Evolutionary conservation across 2,329 filamentous ascomycete species (phyloP).

Genomic region (Lachnellula willkommii): DNA sequence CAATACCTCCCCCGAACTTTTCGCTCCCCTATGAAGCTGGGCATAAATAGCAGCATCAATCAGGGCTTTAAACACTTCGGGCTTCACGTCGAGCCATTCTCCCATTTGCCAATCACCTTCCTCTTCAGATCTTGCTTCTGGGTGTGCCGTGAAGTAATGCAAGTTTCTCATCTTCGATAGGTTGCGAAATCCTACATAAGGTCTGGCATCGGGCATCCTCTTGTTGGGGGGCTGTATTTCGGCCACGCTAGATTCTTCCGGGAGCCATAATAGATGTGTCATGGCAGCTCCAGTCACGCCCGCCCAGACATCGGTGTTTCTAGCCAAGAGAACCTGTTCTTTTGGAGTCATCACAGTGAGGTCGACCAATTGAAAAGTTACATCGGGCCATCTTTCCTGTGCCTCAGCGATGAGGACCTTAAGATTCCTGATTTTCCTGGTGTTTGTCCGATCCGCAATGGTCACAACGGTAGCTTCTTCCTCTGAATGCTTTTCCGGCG

Average conservation of each 20-base stretch:
- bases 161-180: background rate
- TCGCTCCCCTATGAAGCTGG: background rate
- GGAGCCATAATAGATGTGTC: slow-evolving; percentile 14
- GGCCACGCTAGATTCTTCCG: background rate
- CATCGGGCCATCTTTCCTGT: slow-evolving; percentile 6
- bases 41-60: background rate
- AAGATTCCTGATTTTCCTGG: slow-evolving; percentile 6
- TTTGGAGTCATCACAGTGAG: slow-evolving; percentile 10
- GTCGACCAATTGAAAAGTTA: slow-evolving; percentile 8
- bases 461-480: slow-evolving; percentile 7
- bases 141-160: background rate
- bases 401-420: slow-evolving; percentile 5
- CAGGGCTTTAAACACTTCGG: background rate
- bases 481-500: background rate
- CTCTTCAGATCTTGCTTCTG: background rate
- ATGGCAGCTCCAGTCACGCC: slow-evolving; percentile 25
- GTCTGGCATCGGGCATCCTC: background rate
- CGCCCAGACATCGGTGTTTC: slow-evolving; percentile 21
- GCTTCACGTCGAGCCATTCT: background rate
- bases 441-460: slow-evolving; percentile 9
- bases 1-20: background rate
- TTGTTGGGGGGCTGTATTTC: background rate
- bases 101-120: background rate
- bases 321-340: slow-evolving; percentile 22
- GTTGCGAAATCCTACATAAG: background rate